These are phyloP conservation scores for Hyparrhenia diplandra DNA, from an alignment of 176 grass and related monocot species.

Conservation along the genomic window DNA sequence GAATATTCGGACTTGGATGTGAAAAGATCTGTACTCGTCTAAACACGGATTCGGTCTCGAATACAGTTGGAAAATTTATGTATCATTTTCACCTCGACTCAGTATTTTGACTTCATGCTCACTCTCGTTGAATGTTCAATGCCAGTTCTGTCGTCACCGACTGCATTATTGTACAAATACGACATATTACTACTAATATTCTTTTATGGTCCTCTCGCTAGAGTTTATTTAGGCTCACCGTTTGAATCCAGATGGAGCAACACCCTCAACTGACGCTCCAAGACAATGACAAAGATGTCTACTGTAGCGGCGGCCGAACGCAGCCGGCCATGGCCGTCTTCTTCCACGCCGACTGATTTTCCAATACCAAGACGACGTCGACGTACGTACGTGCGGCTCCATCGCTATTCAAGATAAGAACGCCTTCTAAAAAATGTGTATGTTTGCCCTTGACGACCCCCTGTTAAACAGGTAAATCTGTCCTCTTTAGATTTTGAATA, in stretches of 20 bases:
- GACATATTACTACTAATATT: background rate
- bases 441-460: background rate
- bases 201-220: background rate
- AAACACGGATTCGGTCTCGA: no score
- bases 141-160: background rate
- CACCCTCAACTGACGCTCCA: background rate
- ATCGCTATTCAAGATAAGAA: background rate
- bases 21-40: no score
- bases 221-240: background rate
- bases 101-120: no score
- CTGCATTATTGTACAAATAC: background rate
- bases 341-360: conserved; percentile 19
- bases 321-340: conserved; percentile 17
- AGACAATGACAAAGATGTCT: background rate
- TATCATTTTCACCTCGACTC: no score
- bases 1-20: no score
- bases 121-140: background rate
- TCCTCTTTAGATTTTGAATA: background rate
- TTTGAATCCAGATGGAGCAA: conserved; percentile 28
- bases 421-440: background rate
- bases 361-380: background rate
- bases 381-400: background rate
- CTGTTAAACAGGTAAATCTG: background rate
- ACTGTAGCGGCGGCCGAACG: background rate
- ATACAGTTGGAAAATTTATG: no score